Evolutionary conservation across 2,329 filamentous ascomycete genomes (phyloP).

Genomic region (Helicocarpus griseus): DNA sequence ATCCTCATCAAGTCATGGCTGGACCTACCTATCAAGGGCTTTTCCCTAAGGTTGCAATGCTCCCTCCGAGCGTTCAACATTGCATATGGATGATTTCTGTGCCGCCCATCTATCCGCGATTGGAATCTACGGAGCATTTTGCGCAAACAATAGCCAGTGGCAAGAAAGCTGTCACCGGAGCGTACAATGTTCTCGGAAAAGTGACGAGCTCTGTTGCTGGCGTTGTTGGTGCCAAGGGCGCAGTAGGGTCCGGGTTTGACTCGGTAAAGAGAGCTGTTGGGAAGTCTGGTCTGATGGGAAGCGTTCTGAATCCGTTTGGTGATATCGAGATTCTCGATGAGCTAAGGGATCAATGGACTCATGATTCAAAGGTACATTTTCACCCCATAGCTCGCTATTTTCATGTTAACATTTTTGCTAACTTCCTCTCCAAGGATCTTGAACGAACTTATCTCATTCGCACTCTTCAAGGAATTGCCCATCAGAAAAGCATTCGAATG

Average conservation of each 20-base stretch:
- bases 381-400: background rate
- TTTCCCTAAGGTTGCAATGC: slow-evolving; percentile 85
- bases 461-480: slow-evolving; percentile 86
- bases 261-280: slow-evolving; percentile 95
- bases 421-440: slow-evolving; percentile 54
- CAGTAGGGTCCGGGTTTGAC: slow-evolving; percentile 85
- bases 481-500: slow-evolving; percentile 93
- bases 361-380: slow-evolving; percentile 67
- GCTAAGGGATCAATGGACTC: slow-evolving; percentile 93
- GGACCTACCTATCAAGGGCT: slow-evolving; percentile 95
- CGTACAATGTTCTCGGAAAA: slow-evolving; percentile 92
- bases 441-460: slow-evolving; percentile 94
- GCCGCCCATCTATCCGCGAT: slow-evolving; percentile 77
- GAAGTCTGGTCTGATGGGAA: slow-evolving; percentile 90
- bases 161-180: slow-evolving; percentile 92
- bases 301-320: slow-evolving; percentile 89
- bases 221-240: slow-evolving; percentile 87
- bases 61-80: slow-evolving; percentile 90
- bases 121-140: slow-evolving; percentile 85
- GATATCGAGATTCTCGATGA: slow-evolving; percentile 93
- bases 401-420: slow-evolving; percentile 6
- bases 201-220: slow-evolving; percentile 91
- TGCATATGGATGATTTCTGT: slow-evolving; percentile 95
- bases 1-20: slow-evolving; percentile 82
- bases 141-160: slow-evolving; percentile 86